Evolutionary conservation across 805 yeast species (phyloP).

Genomic region (Middelhovenomyces tepae): DNA sequence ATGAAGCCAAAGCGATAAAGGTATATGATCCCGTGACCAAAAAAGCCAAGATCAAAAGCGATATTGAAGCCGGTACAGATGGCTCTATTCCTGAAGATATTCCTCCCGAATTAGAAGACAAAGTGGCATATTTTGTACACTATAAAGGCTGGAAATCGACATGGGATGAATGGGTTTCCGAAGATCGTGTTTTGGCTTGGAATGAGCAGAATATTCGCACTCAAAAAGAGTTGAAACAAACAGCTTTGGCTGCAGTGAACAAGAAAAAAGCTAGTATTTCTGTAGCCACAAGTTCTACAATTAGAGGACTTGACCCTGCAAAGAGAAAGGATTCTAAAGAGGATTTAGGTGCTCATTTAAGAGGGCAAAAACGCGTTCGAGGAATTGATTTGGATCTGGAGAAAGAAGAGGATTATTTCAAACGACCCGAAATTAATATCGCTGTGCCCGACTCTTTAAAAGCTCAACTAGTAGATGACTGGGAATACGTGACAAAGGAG

Average conservation of each 20-base stretch:
- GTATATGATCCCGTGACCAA: conserved; percentile 43
- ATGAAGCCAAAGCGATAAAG: conserved; percentile 75
- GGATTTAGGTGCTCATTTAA: conserved; percentile 4
- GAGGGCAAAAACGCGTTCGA: conserved; percentile 16
- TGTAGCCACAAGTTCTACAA: conserved; percentile 5
- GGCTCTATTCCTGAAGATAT: conserved; percentile 3
- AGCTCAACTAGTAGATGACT: conserved; percentile 73
- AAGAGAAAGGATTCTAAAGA: conserved; percentile 7
- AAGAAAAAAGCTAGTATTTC: conserved; percentile 9
- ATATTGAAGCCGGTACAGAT: conserved; percentile 7
- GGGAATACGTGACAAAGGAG: conserved; percentile 85
- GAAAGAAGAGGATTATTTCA: conserved; percentile 27
- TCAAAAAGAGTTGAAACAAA: conserved; percentile 51
- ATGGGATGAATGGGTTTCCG: conserved; percentile 95
- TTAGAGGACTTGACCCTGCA: conserved; percentile 15
- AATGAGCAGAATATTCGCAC: conserved; percentile 58
- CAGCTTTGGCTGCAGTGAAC: conserved; percentile 31
- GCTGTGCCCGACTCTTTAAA: conserved; percentile 61
- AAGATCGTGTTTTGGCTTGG: conserved; percentile 55
- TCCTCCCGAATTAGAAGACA: conserved; percentile 2
- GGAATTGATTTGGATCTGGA: conserved; percentile 27
- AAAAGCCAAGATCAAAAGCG: conserved; percentile 9
- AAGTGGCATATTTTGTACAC: conserved; percentile 57
- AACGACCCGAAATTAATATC: conserved; percentile 43
- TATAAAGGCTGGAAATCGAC: conserved; percentile 92